A percentile compares a stretch with the other conserved stretches of the same genome.
Conservation (phyloP, 1,284 basidiomycete species). For the Schizophyllum amplum region DNA sequence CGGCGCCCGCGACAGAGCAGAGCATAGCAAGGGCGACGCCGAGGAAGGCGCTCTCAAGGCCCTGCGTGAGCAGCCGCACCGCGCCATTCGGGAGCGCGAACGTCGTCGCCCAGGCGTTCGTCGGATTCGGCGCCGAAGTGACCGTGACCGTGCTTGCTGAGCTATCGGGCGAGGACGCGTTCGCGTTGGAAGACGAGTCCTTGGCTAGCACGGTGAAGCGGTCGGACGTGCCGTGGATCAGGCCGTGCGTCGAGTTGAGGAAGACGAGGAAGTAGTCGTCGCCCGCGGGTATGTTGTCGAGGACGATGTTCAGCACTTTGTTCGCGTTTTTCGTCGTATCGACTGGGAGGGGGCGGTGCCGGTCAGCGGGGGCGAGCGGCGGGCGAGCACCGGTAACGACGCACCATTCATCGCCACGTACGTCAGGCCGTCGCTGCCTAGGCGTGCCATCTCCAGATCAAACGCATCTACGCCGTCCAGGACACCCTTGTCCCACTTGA, state of each 20-base stretch:
- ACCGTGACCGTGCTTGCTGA: constrained; percentile 39
- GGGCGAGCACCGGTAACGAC: constrained; percentile 18
- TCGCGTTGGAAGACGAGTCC: constrained; percentile 26
- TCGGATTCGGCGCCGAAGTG: constrained; percentile 40
- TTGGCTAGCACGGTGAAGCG: constrained; percentile 49
- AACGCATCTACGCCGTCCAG: constrained; percentile 51
- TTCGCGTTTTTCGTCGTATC: constrained; percentile 29
- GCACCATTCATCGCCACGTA: constrained; percentile 56
- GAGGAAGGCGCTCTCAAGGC: constrained; percentile 1
- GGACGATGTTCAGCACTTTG: constrained; percentile 45
- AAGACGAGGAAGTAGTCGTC: constrained; percentile 73
- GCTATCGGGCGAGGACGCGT: constrained; percentile 22
- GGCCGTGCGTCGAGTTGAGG: constrained; percentile 60
- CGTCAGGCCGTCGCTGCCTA: constrained; percentile 48
- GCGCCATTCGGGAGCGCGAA: constrained; percentile 31
- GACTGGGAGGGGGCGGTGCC: constrained; percentile 4
- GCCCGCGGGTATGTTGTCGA: constrained; percentile 53
- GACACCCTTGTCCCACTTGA: constrained; percentile 61
- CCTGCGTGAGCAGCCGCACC: not conserved
- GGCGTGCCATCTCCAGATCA: constrained; percentile 60
- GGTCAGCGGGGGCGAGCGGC: not conserved
- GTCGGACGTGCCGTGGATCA: constrained; percentile 50
- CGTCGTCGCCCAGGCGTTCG: constrained; percentile 37
- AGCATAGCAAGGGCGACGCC: not conserved
- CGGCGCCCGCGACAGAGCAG: constrained; percentile 6